Evolutionary conservation across 345 rosid genomes (phyloP), one percentile per base, ranked within the genome.

Genomic region (Pistacia atlantica): DNA sequence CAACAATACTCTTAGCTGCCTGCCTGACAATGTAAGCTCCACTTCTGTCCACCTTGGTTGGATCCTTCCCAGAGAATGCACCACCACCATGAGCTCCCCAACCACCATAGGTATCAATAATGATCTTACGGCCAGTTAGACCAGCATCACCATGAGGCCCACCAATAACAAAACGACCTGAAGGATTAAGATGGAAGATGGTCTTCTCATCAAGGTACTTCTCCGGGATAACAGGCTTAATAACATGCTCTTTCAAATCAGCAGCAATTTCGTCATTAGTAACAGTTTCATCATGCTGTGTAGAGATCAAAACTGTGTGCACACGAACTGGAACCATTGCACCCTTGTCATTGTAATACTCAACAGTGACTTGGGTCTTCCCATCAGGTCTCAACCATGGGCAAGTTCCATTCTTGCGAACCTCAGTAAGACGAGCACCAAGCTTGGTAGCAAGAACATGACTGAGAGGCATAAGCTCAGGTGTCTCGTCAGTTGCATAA

Each of bases 81-180:
- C 86, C 88, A 18, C 89, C 89, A 51, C 84, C 85, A 7, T 79
- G 86, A 20, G 89, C 86, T 12, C 86, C 89, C 86, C 85, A 79
- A 4, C 83, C 86, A 68, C 85, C 83, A 14, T 86, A 86, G 8
- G 85, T 86, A 69, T 86, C 89, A 4, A 84, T 84, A 68, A 84
- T 84, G 72, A 86, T 86, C 79, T 86, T 80, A 49, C 84, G 79
- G n/a, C 89, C 85, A 1, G 85, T 86, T 38, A 86, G 83, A 62
- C 84, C 87, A 1, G 85, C 87, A 33, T 86, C 89, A 16, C 85
- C 89, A 16, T 84, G 87, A 58, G 85, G 85, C 3, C 87, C 87
- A 16, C 85, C 87, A 42, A 86, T 81, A 65, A 86, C 87, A 25
- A 83, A 86, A 17, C 84, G 71, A 9, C 87, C 85, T 1, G 89